Evolutionary conservation across 2,329 filamentous ascomycete genomes (phyloP).

Genomic region (Phyllosticta citriasiana): DNA sequence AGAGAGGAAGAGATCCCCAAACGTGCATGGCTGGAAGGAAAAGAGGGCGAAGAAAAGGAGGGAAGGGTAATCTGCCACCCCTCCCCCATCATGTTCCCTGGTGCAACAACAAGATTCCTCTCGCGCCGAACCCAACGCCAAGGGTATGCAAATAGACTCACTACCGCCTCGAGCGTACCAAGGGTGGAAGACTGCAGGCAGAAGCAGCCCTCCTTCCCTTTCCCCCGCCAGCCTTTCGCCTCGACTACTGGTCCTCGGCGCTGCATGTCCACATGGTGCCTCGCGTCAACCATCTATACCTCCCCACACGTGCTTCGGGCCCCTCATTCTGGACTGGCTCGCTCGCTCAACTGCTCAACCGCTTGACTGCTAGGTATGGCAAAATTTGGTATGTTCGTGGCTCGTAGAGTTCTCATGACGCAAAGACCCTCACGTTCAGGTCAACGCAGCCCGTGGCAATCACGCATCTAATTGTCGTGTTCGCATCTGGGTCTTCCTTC

Average conservation of each 20-base stretch:
- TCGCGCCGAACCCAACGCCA: constrained; percentile 10
- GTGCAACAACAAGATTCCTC: constrained; percentile 5
- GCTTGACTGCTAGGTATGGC: neutral
- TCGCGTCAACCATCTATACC: neutral
- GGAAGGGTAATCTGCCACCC: constrained; percentile 1
- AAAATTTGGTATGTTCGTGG: neutral
- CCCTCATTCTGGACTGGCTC: neutral
- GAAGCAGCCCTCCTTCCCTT: neutral
- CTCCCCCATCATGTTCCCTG: constrained; percentile 1
- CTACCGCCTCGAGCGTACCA: neutral
- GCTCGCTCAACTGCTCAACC: neutral
- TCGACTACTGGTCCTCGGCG: neutral
- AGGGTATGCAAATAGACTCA: constrained; percentile 8
- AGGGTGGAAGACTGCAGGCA: neutral
- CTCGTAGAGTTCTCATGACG: constrained; percentile 31
- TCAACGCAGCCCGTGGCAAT: constrained; percentile 84
- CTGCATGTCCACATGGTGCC: neutral
- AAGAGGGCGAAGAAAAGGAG: neutral
- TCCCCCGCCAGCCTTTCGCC: constrained; percentile 2
- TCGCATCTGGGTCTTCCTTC: constrained; percentile 43
- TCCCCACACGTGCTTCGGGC: constrained; percentile 5
- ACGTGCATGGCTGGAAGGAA: neutral
- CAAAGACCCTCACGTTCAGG: constrained; percentile 68
- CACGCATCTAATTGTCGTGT: constrained; percentile 65
- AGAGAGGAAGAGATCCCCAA: neutral